Evolutionary conservation across 1,284 basidiomycete genomes (phyloP).

Genomic region (Rhizopogon hawkerae): DNA sequence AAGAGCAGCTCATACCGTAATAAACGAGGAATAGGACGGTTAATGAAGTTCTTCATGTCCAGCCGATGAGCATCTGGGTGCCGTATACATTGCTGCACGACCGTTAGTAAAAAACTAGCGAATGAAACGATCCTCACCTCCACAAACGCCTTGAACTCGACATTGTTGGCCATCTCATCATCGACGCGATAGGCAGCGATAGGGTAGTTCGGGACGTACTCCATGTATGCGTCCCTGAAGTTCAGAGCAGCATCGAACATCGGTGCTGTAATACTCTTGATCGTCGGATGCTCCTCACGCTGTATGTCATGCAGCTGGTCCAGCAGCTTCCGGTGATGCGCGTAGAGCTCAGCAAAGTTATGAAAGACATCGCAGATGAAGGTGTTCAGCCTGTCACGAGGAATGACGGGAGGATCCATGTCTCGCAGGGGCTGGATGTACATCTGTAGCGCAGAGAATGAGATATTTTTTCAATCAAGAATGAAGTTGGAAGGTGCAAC

Average conservation of each 20-base stretch:
- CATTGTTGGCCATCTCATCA: constrained; percentile 77
- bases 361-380: constrained; percentile 92
- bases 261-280: constrained; percentile 79
- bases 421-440: constrained; percentile 68
- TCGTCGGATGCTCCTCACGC: constrained; percentile 79
- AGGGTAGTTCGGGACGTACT: constrained; percentile 91
- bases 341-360: constrained; percentile 77
- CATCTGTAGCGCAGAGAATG: constrained; percentile 39
- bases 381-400: constrained; percentile 58
- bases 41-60: constrained; percentile 84
- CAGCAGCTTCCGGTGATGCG: constrained; percentile 67
- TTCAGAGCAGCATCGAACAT: constrained; percentile 85
- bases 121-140: constrained; percentile 45
- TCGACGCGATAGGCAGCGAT: constrained; percentile 89
- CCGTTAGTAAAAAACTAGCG: constrained; percentile 3
- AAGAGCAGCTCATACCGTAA: constrained; percentile 85
- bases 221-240: constrained; percentile 88
- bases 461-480: neutral
- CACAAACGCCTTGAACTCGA: constrained; percentile 73
- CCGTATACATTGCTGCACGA: constrained; percentile 52
- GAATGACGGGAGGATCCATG: constrained; percentile 62
- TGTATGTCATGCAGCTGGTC: constrained; percentile 81
- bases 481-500: constrained; percentile 1
- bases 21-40: constrained; percentile 81
- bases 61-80: constrained; percentile 69